Conservation (phyloP, 2,329 filamentous ascomycete species). For the Byssothecium circinans region DNA sequence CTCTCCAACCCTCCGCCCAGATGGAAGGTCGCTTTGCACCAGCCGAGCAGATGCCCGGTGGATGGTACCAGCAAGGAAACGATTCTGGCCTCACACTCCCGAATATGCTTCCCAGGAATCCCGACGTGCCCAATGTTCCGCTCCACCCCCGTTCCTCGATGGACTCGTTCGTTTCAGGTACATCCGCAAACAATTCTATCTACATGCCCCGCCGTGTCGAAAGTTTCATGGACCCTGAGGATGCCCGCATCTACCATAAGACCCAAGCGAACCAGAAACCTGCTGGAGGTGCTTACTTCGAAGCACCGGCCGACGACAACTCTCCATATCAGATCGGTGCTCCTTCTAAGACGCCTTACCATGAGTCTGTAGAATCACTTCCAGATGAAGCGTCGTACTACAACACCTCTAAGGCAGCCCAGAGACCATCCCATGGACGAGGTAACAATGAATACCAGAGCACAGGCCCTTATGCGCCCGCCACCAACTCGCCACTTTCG, state of each 20-base stretch:
- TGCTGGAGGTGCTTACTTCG: constrained; percentile 48
- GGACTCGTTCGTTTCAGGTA: constrained; percentile 65
- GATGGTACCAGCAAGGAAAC: constrained; percentile 70
- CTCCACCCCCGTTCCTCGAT: constrained; percentile 64
- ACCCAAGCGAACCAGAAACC: constrained; percentile 57
- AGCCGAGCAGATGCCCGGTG: constrained; percentile 66
- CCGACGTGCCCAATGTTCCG: constrained; percentile 49
- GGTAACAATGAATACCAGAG: constrained; percentile 24
- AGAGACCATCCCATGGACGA: constrained; percentile 27
- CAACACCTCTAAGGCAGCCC: constrained; percentile 23
- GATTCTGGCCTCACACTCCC: constrained; percentile 65
- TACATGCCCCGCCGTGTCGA: constrained; percentile 70
- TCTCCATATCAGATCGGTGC: constrained; percentile 31
- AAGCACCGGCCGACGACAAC: constrained; percentile 28
- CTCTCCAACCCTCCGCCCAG: constrained; percentile 71
- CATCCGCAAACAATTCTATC: constrained; percentile 61
- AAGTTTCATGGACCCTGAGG: constrained; percentile 77
- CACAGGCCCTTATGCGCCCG: constrained; percentile 17
- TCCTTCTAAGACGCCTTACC: constrained; percentile 32
- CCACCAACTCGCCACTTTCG: constrained; percentile 35
- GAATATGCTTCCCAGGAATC: constrained; percentile 50
- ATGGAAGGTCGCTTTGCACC: constrained; percentile 79
- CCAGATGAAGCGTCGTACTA: constrained; percentile 41
- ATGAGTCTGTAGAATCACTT: constrained; percentile 41
- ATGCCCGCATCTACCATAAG: constrained; percentile 71